These are phyloP conservation scores for Ceratocystis alfenasii DNA, from an alignment of 2,329 filamentous ascomycete genomes.

Conservation along the genomic window DNA sequence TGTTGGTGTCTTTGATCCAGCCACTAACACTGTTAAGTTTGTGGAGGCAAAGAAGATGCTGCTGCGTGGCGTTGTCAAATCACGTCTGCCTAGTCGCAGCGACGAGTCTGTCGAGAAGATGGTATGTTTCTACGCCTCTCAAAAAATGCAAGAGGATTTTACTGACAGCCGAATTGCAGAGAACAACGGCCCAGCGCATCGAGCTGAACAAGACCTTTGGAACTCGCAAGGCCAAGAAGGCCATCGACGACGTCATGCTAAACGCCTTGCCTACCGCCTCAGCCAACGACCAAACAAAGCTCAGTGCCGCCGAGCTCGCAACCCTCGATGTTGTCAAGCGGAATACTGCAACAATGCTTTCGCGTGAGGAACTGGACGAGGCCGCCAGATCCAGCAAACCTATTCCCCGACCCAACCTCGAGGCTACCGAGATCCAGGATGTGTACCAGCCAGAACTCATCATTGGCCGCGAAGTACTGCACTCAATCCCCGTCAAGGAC, in stretches of 20 bases:
- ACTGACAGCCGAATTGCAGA: constrained; percentile 33
- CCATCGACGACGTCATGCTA: constrained; percentile 53
- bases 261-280: constrained; percentile 52
- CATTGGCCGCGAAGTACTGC: constrained; percentile 56
- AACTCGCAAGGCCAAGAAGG: constrained; percentile 76
- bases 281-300: constrained; percentile 35
- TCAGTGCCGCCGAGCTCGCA: constrained; percentile 44
- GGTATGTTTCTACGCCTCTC: constrained; percentile 15
- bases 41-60: constrained; percentile 54
- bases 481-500: constrained; percentile 55
- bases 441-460: constrained; percentile 58
- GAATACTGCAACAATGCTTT: constrained; percentile 53
- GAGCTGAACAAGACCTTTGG: constrained; percentile 68
- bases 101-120: constrained; percentile 33
- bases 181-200: constrained; percentile 49
- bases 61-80: constrained; percentile 44
- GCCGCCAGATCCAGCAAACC: constrained; percentile 58
- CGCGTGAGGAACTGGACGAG: constrained; percentile 52
- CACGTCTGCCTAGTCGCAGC: constrained; percentile 37
- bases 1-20: constrained; percentile 51
- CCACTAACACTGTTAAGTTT: constrained; percentile 47
- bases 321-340: constrained; percentile 53
- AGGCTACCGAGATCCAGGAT: constrained; percentile 55
- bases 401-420: constrained; percentile 56
- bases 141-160: neutral